These are phyloP conservation scores for Fermentozyma sake DNA, from an alignment of 1,139 yeast genomes.

Conservation along the genomic window DNA sequence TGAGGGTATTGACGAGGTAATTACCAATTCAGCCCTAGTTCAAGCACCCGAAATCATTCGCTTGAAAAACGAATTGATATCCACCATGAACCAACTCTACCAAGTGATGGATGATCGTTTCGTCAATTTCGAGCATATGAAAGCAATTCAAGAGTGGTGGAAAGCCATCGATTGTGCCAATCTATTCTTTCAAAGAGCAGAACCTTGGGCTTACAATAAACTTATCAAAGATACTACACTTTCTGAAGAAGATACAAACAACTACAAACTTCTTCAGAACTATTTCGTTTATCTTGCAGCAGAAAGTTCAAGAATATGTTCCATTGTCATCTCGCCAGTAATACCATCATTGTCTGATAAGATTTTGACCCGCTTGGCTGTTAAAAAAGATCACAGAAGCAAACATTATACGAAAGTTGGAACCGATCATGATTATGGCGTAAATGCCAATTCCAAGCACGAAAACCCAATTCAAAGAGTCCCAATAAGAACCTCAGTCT, in stretches of 20 bases:
- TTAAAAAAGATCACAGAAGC: slow-evolving; percentile 37
- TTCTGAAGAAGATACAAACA: slow-evolving; percentile 14
- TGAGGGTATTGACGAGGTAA: slow-evolving; percentile 20
- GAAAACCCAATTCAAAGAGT: slow-evolving; percentile 24
- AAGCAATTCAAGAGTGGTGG: slow-evolving; percentile 65
- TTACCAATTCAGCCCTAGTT: slow-evolving; percentile 12
- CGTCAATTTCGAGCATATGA: slow-evolving; percentile 48
- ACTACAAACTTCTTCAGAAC: slow-evolving; percentile 34
- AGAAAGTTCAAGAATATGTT: slow-evolving; percentile 64
- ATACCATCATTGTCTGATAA: slow-evolving; percentile 59
- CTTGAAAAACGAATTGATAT: slow-evolving; percentile 15
- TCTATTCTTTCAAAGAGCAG: slow-evolving; percentile 50
- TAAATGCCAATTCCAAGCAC: slow-evolving; percentile 28
- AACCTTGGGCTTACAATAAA: slow-evolving; percentile 53
- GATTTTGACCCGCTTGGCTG: slow-evolving; percentile 64
- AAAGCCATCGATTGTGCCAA: slow-evolving; percentile 58
- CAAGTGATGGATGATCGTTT: slow-evolving; percentile 39
- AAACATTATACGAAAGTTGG: slow-evolving; percentile 38
- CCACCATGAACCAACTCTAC: slow-evolving; percentile 17
- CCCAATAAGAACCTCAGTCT: slow-evolving; percentile 10
- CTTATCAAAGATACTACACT: slow-evolving; percentile 26
- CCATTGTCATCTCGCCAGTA: slow-evolving; percentile 67
- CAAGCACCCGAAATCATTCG: slow-evolving; percentile 13
- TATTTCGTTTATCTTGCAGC: slow-evolving; percentile 59
- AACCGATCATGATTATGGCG: slow-evolving; percentile 46